A percentile compares a stretch with the other conserved stretches of the same genome.
phyloP scores from a whole-genome alignment of 2,329 filamentous ascomycete species.

The Fusarium bactridioides region DNA sequence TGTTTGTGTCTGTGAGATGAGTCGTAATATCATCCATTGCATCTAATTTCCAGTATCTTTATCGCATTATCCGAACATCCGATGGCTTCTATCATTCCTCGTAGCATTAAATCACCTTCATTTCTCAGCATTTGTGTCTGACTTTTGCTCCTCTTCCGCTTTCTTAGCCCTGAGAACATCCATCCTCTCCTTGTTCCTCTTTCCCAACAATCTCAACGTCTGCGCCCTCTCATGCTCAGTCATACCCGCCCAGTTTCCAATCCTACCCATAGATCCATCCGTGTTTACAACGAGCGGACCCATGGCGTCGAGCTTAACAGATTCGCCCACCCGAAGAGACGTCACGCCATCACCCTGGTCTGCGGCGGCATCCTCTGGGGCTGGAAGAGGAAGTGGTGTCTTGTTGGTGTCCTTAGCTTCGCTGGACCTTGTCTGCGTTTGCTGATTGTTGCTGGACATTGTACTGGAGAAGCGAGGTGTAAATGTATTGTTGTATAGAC shows the following conservation, averaged over 20 bases:
- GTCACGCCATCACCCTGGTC: slow-evolving; percentile 37
- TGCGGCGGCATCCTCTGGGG: slow-evolving; percentile 25
- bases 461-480: slow-evolving; percentile 9
- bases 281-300: slow-evolving; percentile 78
- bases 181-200: slow-evolving; percentile 71
- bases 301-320: slow-evolving; percentile 70
- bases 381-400: slow-evolving; percentile 33
- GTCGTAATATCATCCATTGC: not conserved
- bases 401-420: slow-evolving; percentile 6
- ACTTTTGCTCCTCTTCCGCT: slow-evolving; percentile 18
- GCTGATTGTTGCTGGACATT: slow-evolving; percentile 9
- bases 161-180: slow-evolving; percentile 54
- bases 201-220: slow-evolving; percentile 71
- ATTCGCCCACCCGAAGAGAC: slow-evolving; percentile 38
- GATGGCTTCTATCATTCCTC: not conserved
- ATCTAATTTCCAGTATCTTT: not conserved
- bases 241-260: slow-evolving; percentile 79
- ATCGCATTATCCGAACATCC: not conserved
- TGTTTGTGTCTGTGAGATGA: not conserved
- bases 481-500: slow-evolving; percentile 3
- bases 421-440: not conserved
- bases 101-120: not conserved
- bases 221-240: slow-evolving; percentile 71
- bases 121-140: not conserved
- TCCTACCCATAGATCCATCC: slow-evolving; percentile 75